phyloP scores from a whole-genome alignment of 1,139 yeast species.

The Taphrina betulina region DNA sequence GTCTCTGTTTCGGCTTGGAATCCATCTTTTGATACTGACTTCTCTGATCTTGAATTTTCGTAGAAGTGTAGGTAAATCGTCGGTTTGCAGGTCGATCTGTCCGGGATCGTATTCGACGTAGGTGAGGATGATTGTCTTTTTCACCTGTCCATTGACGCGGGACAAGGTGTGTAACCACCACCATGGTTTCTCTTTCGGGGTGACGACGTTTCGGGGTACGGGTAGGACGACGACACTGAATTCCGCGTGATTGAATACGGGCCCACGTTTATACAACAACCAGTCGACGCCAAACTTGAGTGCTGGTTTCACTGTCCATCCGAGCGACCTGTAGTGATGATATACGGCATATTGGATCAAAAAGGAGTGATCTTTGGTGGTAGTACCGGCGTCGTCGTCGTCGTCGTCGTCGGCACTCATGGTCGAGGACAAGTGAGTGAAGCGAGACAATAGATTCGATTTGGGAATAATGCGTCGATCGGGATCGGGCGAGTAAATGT shows the following conservation, averaged over 20 bases:
- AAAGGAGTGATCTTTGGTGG: constrained; percentile 48
- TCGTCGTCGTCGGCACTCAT: constrained; percentile 23
- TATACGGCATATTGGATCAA: constrained; percentile 67
- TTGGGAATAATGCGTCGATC: constrained; percentile 34
- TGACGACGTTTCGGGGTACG: constrained; percentile 38
- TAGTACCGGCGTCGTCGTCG: too few relatives aligned
- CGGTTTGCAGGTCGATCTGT: not conserved
- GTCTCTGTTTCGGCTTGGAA: constrained; percentile 69
- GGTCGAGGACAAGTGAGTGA: not conserved
- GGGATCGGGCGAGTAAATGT: constrained; percentile 38
- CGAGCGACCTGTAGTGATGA: constrained; percentile 81
- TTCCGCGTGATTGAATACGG: constrained; percentile 94
- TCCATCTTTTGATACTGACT: constrained; percentile 73
- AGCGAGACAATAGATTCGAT: not conserved
- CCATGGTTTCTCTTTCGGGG: constrained; percentile 50
- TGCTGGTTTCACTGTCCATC: constrained; percentile 95
- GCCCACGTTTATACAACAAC: constrained; percentile 80
- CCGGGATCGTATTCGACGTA: constrained; percentile 59
- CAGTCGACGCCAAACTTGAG: constrained; percentile 86
- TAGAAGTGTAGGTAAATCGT: constrained; percentile 46
- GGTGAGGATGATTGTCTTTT: constrained; percentile 68
- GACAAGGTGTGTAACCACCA: constrained; percentile 64
- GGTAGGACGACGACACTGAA: constrained; percentile 60
- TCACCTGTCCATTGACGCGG: constrained; percentile 84
- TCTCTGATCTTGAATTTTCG: constrained; percentile 56